Percentiles rank a stretch among this genome's conserved stretches.
Evolutionary conservation across 2,329 filamentous ascomycete species (phyloP).

Genomic region (Botryotinia narcissicola): DNA sequence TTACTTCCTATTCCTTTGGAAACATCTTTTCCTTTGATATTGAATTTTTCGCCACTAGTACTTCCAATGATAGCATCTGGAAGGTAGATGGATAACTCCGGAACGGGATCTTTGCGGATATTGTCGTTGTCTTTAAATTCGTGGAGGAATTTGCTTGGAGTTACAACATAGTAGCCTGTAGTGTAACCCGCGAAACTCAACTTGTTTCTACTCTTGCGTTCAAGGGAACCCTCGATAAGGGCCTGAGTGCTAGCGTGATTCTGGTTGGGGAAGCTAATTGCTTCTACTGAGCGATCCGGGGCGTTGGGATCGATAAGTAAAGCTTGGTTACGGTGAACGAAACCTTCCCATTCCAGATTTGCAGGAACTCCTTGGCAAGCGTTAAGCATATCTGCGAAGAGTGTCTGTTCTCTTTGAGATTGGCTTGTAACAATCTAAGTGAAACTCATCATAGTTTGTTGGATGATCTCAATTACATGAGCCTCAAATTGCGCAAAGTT

Average conservation of each 20-base stretch:
- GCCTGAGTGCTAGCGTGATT: conserved; percentile 75
- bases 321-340: conserved; percentile 67
- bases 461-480: conserved; percentile 78
- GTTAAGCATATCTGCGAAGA: conserved; percentile 81
- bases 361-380: conserved; percentile 73
- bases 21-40: conserved; percentile 90
- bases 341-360: conserved; percentile 91
- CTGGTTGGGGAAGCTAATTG: conserved; percentile 85
- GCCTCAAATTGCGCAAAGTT: conserved; percentile 85
- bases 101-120: conserved; percentile 66
- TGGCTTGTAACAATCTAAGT: conserved; percentile 77
- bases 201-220: conserved; percentile 88
- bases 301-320: conserved; percentile 76
- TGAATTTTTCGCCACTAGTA: conserved; percentile 79
- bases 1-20: conserved; percentile 78
- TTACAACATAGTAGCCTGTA: conserved; percentile 85
- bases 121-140: conserved; percentile 94
- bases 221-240: conserved; percentile 81
- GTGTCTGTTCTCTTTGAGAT: conserved; percentile 73
- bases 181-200: conserved; percentile 71
- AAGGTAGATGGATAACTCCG: conserved; percentile 87
- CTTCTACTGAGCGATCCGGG: conserved; percentile 68
- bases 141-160: conserved; percentile 83
- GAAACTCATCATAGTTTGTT: conserved; percentile 80
- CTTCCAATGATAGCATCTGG: conserved; percentile 80